Conservation (phyloP, 768 basidiomycete genomes). For the Clitopilus passeckerianus region DNA sequence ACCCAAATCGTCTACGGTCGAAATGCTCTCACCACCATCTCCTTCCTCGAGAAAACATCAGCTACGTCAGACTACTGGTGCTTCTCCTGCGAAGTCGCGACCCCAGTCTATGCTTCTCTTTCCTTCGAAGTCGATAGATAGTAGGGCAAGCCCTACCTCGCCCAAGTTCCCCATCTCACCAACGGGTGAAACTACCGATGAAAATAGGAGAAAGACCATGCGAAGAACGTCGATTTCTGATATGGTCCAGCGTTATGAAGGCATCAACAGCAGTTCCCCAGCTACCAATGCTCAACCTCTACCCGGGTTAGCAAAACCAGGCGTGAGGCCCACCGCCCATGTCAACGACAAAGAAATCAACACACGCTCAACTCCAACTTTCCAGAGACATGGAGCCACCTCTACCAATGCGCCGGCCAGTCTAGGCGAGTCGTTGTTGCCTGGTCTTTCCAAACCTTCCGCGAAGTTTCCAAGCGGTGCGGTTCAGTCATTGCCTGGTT, state of each 20-base stretch:
- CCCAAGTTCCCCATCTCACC: constrained; percentile 15
- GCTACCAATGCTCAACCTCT: background rate
- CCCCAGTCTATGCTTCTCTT: constrained; percentile 83
- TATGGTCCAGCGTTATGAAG: constrained; percentile 82
- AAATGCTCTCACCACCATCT: constrained; percentile 1
- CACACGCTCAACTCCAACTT: background rate
- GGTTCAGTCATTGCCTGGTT: background rate
- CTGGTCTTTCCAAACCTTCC: background rate
- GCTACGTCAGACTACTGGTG: constrained; percentile 15
- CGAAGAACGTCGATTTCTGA: constrained; percentile 80
- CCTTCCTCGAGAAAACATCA: constrained; percentile 5
- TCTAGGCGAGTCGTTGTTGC: background rate
- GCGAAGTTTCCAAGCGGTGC: background rate
- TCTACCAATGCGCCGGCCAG: background rate
- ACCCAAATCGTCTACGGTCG: background rate
- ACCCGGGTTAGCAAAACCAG: background rate
- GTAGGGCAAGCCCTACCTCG: background rate
- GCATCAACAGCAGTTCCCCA: constrained; percentile 11
- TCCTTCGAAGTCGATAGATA: constrained; percentile 48
- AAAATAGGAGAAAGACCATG: constrained; percentile 30
- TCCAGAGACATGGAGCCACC: background rate
- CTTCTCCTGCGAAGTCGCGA: constrained; percentile 44
- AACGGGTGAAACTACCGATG: constrained; percentile 17
- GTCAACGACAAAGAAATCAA: background rate
- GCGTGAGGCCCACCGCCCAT: background rate